These are phyloP conservation scores for Piromyces finnis DNA, from an alignment of 192 early-diverging fungal species.

Conservation along the genomic window DNA sequence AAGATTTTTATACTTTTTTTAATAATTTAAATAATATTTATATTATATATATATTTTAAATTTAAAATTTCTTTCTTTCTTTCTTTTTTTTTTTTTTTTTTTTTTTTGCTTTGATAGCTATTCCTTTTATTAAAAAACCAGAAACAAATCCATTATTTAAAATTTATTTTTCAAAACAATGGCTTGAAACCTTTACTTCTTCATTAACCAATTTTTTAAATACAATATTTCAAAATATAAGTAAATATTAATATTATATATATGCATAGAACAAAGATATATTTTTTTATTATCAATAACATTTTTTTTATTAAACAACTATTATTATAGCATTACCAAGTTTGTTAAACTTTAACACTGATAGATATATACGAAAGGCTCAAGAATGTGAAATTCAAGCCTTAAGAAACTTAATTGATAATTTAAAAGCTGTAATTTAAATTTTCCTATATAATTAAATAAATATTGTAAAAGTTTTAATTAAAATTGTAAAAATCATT, in stretches of 20 bases:
- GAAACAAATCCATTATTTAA: neutral
- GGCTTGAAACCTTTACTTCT: neutral
- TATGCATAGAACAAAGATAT: too few species aligned
- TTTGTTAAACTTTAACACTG: neutral
- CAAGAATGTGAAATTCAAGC: neutral
- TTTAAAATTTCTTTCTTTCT: too few species aligned
- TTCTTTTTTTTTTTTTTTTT: too few species aligned
- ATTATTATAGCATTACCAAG: neutral
- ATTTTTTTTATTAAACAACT: too few species aligned
- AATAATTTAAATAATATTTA: too few species aligned
- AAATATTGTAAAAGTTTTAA: too few species aligned
- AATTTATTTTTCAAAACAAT: neutral
- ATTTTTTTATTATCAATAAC: too few species aligned
- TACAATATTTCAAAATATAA: neutral
- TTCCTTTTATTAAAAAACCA: neutral
- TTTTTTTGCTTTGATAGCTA: neutral
- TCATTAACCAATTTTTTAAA: neutral
- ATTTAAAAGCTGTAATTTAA: neutral
- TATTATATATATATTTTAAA: too few species aligned
- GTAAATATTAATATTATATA: too few species aligned
- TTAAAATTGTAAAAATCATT: too few species aligned
- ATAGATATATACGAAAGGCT: neutral
- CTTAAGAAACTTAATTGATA: neutral
- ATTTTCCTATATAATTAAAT: too few species aligned
- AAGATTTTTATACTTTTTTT: too few species aligned